Percentiles rank a stretch among this genome's conserved stretches.
Conservation (phyloP, 805 yeast genomes). For the Teunomyces funiuensis region DNA sequence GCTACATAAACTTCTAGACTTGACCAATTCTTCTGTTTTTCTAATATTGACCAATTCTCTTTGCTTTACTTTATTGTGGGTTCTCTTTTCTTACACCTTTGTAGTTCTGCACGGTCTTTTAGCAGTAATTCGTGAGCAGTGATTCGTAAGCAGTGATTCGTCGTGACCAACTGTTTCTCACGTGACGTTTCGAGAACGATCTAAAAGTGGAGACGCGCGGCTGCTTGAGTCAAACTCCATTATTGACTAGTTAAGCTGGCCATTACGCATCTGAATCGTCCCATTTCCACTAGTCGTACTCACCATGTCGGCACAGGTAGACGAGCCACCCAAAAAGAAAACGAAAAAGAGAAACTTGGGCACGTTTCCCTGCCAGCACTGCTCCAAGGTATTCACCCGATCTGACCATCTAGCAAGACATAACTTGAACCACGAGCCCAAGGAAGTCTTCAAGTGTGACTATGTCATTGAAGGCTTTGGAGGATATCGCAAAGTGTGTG, state of each 20-base stretch:
- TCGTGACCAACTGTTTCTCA: no score
- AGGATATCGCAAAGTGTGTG: conserved; percentile 46
- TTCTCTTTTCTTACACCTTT: no score
- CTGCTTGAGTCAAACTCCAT: no score
- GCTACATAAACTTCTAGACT: no score
- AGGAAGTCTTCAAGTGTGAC: conserved; percentile 57
- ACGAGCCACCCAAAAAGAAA: conserved; percentile 16
- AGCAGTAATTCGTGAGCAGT: no score
- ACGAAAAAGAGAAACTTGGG: conserved; percentile 27
- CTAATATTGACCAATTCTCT: no score
- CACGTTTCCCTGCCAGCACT: conserved; percentile 36
- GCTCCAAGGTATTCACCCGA: conserved; percentile 57
- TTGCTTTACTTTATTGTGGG: no score
- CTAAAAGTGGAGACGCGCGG: neutral
- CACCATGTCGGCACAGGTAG: conserved; percentile 4
- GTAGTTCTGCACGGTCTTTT: no score
- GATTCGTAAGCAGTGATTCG: no score
- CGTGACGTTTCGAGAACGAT: neutral
- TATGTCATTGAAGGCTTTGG: conserved; percentile 41
- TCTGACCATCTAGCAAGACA: conserved; percentile 67
- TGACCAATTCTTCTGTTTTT: no score
- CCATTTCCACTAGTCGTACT: neutral
- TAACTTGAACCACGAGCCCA: conserved; percentile 57
- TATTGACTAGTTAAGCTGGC: no score
- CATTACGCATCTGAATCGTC: no score